Percentiles rank a stretch among this genome's conserved stretches.
Conservation (phyloP, 2,329 filamentous ascomycete genomes). For the Colletotrichum euphorbiae region DNA sequence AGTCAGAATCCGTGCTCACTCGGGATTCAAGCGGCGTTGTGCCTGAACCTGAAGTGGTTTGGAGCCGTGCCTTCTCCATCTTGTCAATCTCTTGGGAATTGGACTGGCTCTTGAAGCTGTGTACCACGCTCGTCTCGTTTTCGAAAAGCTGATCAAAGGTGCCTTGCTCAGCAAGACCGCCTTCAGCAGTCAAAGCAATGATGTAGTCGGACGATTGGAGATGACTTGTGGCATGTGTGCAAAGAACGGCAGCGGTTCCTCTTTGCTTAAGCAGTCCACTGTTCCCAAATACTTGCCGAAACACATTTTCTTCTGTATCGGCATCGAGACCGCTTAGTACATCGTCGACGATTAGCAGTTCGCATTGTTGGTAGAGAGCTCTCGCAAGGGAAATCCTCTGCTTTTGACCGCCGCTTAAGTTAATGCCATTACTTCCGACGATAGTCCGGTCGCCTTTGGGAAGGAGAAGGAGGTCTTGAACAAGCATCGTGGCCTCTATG, state of each 20-base stretch:
- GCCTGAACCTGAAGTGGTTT: too few relatives aligned
- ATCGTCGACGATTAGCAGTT: conserved; percentile 50
- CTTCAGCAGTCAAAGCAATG: conserved; percentile 53
- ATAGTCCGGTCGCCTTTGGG: conserved; percentile 51
- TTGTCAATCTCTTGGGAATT: too few relatives aligned
- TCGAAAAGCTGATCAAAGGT: conserved; percentile 46
- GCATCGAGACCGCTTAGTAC: conserved; percentile 51
- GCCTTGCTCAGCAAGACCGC: conserved; percentile 55
- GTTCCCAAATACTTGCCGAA: conserved; percentile 45
- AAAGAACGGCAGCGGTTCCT: background rate
- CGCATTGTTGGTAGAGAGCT: conserved; percentile 46
- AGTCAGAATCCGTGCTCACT: conserved; percentile 41
- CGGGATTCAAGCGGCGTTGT: too few relatives aligned
- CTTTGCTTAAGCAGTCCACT: conserved; percentile 34
- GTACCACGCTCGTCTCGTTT: too few relatives aligned
- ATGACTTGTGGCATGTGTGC: background rate
- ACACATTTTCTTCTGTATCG: conserved; percentile 48
- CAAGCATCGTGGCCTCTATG: conserved; percentile 49
- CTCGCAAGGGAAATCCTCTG: conserved; percentile 45
- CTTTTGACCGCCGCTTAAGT: conserved; percentile 55
- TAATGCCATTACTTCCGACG: conserved; percentile 55
- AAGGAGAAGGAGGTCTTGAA: conserved; percentile 46
- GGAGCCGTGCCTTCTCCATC: too few relatives aligned
- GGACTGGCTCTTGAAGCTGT: too few relatives aligned
- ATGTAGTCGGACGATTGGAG: conserved; percentile 45